Evolutionary conservation across 768 basidiomycete species (phyloP).

Genomic region (Termitomyces sp.): DNA sequence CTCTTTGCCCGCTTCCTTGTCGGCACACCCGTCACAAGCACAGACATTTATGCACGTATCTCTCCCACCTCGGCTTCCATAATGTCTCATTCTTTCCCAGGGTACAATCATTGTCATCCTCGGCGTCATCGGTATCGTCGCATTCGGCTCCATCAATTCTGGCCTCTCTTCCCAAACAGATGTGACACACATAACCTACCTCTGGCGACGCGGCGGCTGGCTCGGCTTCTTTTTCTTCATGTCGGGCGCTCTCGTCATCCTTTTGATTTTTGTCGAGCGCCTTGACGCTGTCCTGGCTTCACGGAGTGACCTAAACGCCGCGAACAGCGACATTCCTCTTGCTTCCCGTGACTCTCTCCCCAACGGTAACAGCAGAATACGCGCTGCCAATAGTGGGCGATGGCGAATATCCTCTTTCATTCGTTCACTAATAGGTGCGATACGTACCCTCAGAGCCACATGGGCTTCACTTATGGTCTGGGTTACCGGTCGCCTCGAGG

Average conservation of each 20-base stretch:
- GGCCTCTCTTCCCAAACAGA: slow-evolving; percentile 72
- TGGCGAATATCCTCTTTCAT: not conserved
- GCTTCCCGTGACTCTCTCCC: not conserved
- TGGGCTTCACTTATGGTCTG: slow-evolving; percentile 46
- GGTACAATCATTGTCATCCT: slow-evolving; percentile 79
- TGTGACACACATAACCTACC: slow-evolving; percentile 66
- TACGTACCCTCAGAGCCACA: slow-evolving; percentile 26
- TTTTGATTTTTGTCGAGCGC: slow-evolving; percentile 63
- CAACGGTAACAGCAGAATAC: slow-evolving; percentile 1
- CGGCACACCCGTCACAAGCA: slow-evolving; percentile 77
- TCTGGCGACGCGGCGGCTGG: slow-evolving; percentile 89
- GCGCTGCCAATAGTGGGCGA: not conserved
- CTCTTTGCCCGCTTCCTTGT: slow-evolving; percentile 88
- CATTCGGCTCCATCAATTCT: slow-evolving; percentile 79
- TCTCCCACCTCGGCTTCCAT: not conserved
- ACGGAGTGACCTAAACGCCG: slow-evolving; percentile 61
- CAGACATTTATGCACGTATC: slow-evolving; percentile 69
- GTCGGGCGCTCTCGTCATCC: slow-evolving; percentile 55
- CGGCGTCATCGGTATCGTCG: slow-evolving; percentile 84
- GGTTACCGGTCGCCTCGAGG: slow-evolving; percentile 60
- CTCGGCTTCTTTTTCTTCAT: slow-evolving; percentile 86
- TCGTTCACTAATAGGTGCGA: slow-evolving; percentile 1
- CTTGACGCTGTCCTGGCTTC: slow-evolving; percentile 71
- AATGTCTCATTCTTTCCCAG: slow-evolving; percentile 26
- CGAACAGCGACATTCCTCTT: slow-evolving; percentile 11